These are phyloP conservation scores for Globisporangium barbulae DNA, from an alignment of 352 stramenopile genomes.

Conservation along the genomic window DNA sequence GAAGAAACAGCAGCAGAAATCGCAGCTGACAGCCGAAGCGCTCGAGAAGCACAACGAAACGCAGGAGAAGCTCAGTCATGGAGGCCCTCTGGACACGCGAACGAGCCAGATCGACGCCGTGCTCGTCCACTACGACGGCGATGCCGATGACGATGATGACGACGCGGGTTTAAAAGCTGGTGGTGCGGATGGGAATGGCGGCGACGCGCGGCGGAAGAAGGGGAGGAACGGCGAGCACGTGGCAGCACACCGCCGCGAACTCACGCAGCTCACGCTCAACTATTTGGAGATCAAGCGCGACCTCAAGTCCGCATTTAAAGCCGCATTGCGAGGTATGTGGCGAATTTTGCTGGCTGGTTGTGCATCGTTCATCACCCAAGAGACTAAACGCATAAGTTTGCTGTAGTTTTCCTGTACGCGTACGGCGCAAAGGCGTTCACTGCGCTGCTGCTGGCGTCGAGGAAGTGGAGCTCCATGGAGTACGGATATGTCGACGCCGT, in stretches of 20 bases:
- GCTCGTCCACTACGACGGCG: constrained; percentile 5
- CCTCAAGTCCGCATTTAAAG: constrained; percentile 43
- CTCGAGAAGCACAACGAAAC: constrained; percentile 67
- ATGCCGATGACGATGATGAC: not conserved
- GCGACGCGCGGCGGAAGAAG: not conserved
- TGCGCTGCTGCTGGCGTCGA: constrained; percentile 66
- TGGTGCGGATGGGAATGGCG: not conserved
- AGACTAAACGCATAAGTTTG: constrained; percentile 5
- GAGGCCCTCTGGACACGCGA: not conserved
- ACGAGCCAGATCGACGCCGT: constrained; percentile 1
- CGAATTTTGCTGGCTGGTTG: not conserved
- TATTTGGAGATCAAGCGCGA: constrained; percentile 36
- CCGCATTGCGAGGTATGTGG: constrained; percentile 27
- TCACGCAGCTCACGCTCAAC: constrained; percentile 31
- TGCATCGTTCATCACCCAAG: not conserved
- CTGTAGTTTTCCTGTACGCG: constrained; percentile 57
- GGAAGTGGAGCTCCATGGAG: constrained; percentile 74
- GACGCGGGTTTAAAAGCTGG: not conserved
- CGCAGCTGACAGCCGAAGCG: constrained; percentile 52
- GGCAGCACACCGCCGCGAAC: constrained; percentile 29
- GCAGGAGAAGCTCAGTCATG: constrained; percentile 18
- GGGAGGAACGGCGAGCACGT: constrained; percentile 29
- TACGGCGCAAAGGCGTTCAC: constrained; percentile 85
- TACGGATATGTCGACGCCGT: constrained; percentile 77
- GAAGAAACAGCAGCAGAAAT: constrained; percentile 14